A percentile compares a stretch with the other conserved stretches of the same genome.
Evolutionary conservation across 805 yeast species (phyloP).

Genomic region (Nakazawaea anatomiae): DNA sequence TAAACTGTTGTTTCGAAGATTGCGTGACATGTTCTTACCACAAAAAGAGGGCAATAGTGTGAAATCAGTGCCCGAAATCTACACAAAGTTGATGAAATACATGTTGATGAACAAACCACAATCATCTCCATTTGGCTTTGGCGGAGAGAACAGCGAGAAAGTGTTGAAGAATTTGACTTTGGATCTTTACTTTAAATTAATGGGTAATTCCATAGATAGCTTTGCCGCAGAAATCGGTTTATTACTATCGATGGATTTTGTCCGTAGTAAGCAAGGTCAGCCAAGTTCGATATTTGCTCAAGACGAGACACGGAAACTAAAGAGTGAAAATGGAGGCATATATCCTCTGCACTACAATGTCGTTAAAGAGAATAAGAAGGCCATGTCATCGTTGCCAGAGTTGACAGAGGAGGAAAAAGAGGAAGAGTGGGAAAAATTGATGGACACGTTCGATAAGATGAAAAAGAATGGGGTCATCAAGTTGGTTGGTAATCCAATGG

Average conservation of each 20-base stretch:
- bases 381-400: slow-evolving; percentile 1
- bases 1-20: neutral
- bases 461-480: slow-evolving; percentile 9
- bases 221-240: slow-evolving; percentile 6
- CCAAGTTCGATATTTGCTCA: neutral
- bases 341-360: slow-evolving; percentile 8
- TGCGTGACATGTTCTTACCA: slow-evolving; percentile 1
- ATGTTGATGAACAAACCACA: neutral
- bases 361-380: slow-evolving; percentile 5
- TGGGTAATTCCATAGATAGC: slow-evolving; percentile 6
- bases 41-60: neutral
- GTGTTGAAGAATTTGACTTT: slow-evolving; percentile 5
- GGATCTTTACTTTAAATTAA: slow-evolving; percentile 5
- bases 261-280: slow-evolving; percentile 2
- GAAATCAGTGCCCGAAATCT: neutral
- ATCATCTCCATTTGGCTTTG: neutral
- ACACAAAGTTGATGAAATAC: slow-evolving; percentile 2
- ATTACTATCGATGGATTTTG: slow-evolving; percentile 9
- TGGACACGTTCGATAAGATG: slow-evolving; percentile 10
- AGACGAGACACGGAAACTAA: neutral
- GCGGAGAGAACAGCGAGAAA: neutral
- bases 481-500: slow-evolving; percentile 9
- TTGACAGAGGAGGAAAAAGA: slow-evolving; percentile 10
- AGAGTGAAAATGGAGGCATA: neutral
- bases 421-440: slow-evolving; percentile 9